phyloP scores from a whole-genome alignment of 352 stramenopile species.

The Phytophthora palmivora region DNA sequence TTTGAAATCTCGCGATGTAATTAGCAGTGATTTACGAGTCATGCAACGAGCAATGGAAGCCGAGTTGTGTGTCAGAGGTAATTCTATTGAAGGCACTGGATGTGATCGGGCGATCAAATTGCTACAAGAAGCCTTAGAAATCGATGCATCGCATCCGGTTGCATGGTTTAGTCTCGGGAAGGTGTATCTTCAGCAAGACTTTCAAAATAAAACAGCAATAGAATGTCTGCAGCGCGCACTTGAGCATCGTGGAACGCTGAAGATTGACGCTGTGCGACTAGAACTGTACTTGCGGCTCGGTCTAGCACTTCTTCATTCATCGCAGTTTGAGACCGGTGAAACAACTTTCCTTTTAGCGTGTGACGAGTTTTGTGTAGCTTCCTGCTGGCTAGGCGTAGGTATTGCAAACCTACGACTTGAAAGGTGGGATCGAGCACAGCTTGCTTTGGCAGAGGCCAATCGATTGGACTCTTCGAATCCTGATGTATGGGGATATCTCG shows the following conservation, averaged over 20 bases:
- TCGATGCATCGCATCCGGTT: constrained; percentile 61
- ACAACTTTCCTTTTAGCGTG: constrained; percentile 61
- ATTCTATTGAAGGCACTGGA: constrained; percentile 12
- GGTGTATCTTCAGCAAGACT: constrained; percentile 53
- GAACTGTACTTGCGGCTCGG: constrained; percentile 64
- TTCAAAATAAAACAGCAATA: constrained; percentile 45
- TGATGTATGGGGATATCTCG: constrained; percentile 83
- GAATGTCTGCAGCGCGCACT: constrained; percentile 63
- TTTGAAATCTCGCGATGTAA: constrained; percentile 43
- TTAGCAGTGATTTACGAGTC: constrained; percentile 57
- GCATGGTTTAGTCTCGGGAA: constrained; percentile 67
- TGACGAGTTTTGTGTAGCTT: constrained; percentile 71
- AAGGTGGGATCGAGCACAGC: constrained; percentile 57
- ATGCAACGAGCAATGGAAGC: constrained; percentile 56
- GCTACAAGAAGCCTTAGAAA: constrained; percentile 63
- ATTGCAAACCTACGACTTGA: constrained; percentile 76
- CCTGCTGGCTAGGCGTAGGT: constrained; percentile 80
- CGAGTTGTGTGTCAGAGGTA: constrained; percentile 44
- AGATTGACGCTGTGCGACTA: constrained; percentile 44
- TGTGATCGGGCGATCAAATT: constrained; percentile 38
- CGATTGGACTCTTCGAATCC: constrained; percentile 67
- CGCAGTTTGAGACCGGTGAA: constrained; percentile 65
- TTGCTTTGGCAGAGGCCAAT: constrained; percentile 81
- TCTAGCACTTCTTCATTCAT: constrained; percentile 66
- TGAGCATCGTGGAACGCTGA: constrained; percentile 39